phyloP scores from a whole-genome alignment of 305 asterid species.

The Fraxinus baroniana region DNA sequence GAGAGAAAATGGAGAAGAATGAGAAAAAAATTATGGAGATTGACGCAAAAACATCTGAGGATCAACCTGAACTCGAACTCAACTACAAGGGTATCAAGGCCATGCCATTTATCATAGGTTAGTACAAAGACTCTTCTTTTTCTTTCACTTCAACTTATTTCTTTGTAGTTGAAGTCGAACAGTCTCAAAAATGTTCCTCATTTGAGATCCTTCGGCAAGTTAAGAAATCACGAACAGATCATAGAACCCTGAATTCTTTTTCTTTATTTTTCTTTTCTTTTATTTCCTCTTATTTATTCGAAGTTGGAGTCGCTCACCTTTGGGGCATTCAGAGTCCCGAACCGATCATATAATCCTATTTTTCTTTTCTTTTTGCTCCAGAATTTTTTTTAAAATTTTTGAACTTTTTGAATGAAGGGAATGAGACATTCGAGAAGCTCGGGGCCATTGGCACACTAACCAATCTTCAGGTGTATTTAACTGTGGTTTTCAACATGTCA shows the following conservation, averaged over 20 bases:
- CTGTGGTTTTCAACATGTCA: conserved; percentile 53
- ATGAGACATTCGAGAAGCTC: conserved; percentile 55
- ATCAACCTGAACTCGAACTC: neutral
- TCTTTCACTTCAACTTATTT: neutral
- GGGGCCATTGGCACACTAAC: conserved; percentile 55
- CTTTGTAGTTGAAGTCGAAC: neutral
- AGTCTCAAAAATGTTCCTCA: neutral
- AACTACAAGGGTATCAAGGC: conserved; percentile 37
- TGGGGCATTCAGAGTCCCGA: neutral
- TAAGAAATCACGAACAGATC: neutral
- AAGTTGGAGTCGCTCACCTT: neutral
- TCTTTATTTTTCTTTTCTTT: neutral
- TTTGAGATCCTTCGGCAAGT: neutral
- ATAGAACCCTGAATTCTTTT: neutral
- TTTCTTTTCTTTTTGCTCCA: neutral
- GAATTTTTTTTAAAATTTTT: neutral
- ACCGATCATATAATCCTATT: neutral
- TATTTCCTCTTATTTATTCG: neutral
- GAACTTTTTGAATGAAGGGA: conserved; percentile 27
- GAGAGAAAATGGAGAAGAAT: neutral
- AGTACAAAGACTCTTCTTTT: neutral
- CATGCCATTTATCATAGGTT: conserved; percentile 43
- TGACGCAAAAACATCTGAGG: conserved; percentile 4
- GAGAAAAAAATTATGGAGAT: conserved; percentile 6
- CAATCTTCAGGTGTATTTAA: conserved; percentile 48